These are phyloP conservation scores for Cymbopogon flexuosus DNA, from an alignment of 202 grass and related monocot species.

Conservation along the genomic window DNA sequence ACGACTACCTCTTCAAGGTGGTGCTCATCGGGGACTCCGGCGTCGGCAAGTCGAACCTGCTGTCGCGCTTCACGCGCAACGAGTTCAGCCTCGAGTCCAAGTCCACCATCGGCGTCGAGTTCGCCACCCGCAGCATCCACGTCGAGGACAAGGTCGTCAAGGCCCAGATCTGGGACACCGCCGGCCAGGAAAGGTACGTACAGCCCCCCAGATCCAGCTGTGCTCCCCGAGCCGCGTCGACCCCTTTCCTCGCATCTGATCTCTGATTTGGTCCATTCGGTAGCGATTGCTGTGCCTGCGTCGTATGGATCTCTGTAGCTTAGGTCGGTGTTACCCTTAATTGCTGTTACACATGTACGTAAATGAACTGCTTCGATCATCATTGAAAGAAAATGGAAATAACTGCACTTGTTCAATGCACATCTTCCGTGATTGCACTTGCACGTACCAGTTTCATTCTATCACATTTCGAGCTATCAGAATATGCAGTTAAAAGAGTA, in stretches of 20 bases:
- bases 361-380: not conserved
- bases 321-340: not conserved
- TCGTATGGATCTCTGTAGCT: constrained; percentile 31
- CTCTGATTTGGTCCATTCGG: not conserved
- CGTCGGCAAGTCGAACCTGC: constrained; percentile 89
- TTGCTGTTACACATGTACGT: not conserved
- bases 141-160: constrained; percentile 95
- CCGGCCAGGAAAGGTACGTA: constrained; percentile 73
- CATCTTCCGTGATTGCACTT: not conserved
- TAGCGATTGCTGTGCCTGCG: not conserved
- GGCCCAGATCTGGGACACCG: constrained; percentile 98
- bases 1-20: constrained; percentile 97
- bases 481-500: not conserved
- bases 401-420: not conserved
- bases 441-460: not conserved
- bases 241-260: not conserved
- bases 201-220: not conserved
- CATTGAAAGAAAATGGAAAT: not conserved
- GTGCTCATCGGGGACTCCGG: constrained; percentile 88
- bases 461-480: not conserved
- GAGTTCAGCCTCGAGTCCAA: constrained; percentile 98
- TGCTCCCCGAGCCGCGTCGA: not conserved
- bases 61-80: constrained; percentile 74
- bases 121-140: constrained; percentile 78
- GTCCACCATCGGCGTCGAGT: constrained; percentile 90